Base-by-base conservation (phyloP, 192 early-diverging fungal species). In the Gaertneriomyces sp. region DNA sequence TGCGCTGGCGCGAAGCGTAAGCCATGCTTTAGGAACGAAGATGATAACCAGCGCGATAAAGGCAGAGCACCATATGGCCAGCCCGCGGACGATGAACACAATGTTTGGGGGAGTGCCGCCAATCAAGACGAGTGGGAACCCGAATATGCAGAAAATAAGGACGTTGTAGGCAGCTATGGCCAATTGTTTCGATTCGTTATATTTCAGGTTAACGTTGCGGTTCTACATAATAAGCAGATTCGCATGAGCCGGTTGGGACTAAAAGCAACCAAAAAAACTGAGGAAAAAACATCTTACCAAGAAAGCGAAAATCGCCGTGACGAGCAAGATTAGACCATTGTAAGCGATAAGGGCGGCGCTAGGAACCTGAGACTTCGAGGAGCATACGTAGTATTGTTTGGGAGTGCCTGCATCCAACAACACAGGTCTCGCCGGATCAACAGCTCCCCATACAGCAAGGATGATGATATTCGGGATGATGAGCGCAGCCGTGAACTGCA, bases 111-210 rank as follows among this genome's bases (percentile, higher is more conserved):
- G 16, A 1, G 53, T 55, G 11, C 53, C 53, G 11, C 17, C 10
- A 16, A 55, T 55, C 17, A 55, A 55, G 14, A 20, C 20, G 14
- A 55, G 17, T 16, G 20, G 53, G 9, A 55, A 20, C 10, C 53
- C 53, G 53, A 55, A 33, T 1, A 55, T 16, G 20, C 53, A 16
- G 9, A 55, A 55, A 3, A 55, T 33, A 33, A 55, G 16, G 17
- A 55, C 53, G 53, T 55, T 55, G 53, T 55, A 55, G 53, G 53
- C 16, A 20, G 53, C 53, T 11, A 55, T 55, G 53, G 14, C 53
- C 17, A 55, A 33, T 20, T 55, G 53, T 33, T 55, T 55, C 9
- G 53, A 55, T 55, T 55, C 53, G 53, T 55, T 55, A 33, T 55
- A 55, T 10, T 55, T 10, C 14, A 55, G 53, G 14, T 16, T 33